These are phyloP conservation scores for Microcyclospora pomicola DNA, from an alignment of 2,329 filamentous ascomycete species.

Conservation along the genomic window DNA sequence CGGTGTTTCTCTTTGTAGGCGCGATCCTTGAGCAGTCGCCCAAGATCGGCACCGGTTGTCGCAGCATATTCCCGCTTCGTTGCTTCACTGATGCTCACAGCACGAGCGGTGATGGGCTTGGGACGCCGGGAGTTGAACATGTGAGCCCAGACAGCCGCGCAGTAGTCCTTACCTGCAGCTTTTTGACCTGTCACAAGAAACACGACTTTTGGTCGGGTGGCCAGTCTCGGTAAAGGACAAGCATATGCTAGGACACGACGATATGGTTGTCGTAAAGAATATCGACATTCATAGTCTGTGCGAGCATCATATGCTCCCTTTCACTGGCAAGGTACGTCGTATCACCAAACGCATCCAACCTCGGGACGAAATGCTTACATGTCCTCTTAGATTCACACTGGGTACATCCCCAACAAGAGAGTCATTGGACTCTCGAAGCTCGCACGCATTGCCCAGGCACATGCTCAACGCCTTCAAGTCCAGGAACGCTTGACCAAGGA, in stretches of 20 bases:
- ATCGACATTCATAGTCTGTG: constrained; percentile 86
- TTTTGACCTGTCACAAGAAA: constrained; percentile 44
- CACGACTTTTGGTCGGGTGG: constrained; percentile 33
- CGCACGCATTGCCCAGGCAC: constrained; percentile 86
- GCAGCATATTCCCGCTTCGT: constrained; percentile 45
- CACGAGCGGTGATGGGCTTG: constrained; percentile 23
- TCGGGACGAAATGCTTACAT: neutral
- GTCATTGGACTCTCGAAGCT: constrained; percentile 88
- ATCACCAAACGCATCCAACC: too few relatives aligned
- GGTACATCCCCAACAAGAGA: constrained; percentile 75
- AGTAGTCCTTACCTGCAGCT: constrained; percentile 48
- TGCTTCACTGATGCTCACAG: constrained; percentile 42
- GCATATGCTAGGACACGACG: constrained; percentile 52
- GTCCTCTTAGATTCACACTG: constrained; percentile 69
- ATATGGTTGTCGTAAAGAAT: constrained; percentile 89
- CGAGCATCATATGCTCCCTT: constrained; percentile 89
- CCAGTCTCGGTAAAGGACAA: constrained; percentile 37
- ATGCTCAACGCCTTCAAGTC: constrained; percentile 74
- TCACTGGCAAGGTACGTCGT: constrained; percentile 62
- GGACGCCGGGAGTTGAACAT: too few relatives aligned
- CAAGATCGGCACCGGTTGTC: constrained; percentile 34
- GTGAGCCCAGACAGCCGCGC: constrained; percentile 38
- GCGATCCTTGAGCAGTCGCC: constrained; percentile 39
- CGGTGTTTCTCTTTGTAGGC: constrained; percentile 50
- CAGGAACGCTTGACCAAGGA: constrained; percentile 89